These are phyloP conservation scores for Sugiyamaella sp. DNA, from an alignment of 1,139 yeast species.

Conservation along the genomic window DNA sequence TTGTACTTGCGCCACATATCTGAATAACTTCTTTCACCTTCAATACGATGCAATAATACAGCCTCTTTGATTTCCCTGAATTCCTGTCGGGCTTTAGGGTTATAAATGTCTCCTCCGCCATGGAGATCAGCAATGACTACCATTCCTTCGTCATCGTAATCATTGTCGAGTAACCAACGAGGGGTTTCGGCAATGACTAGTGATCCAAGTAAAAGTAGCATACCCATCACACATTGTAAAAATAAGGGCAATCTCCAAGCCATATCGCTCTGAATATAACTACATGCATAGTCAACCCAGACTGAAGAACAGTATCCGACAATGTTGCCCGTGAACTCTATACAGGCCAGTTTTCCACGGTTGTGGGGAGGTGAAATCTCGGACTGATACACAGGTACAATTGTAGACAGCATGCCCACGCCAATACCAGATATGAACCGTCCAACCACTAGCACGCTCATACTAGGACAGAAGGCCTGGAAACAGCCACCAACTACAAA, in stretches of 20 bases:
- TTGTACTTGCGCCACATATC: constrained; percentile 73
- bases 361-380: constrained; percentile 90
- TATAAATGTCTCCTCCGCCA: constrained; percentile 61
- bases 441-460: constrained; percentile 63
- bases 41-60: constrained; percentile 74
- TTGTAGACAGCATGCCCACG: constrained; percentile 87
- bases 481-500: constrained; percentile 81
- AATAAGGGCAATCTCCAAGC: constrained; percentile 84
- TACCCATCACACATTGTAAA: constrained; percentile 76
- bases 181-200: constrained; percentile 85
- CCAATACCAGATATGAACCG: constrained; percentile 84
- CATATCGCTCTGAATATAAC: constrained; percentile 56
- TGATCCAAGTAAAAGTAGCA: constrained; percentile 68
- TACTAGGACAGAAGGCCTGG: constrained; percentile 61
- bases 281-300: constrained; percentile 87
- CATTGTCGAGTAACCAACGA: constrained; percentile 85
- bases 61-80: constrained; percentile 79
- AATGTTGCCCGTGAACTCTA: constrained; percentile 90
- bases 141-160: constrained; percentile 86
- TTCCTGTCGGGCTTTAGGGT: constrained; percentile 62
- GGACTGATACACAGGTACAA: constrained; percentile 92
- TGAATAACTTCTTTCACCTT: constrained; percentile 71
- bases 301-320: constrained; percentile 84
- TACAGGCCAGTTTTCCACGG: constrained; percentile 86
- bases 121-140: constrained; percentile 81